Conservation (phyloP, 2,329 filamentous ascomycete species). For the Colletotrichum camelliae region DNA sequence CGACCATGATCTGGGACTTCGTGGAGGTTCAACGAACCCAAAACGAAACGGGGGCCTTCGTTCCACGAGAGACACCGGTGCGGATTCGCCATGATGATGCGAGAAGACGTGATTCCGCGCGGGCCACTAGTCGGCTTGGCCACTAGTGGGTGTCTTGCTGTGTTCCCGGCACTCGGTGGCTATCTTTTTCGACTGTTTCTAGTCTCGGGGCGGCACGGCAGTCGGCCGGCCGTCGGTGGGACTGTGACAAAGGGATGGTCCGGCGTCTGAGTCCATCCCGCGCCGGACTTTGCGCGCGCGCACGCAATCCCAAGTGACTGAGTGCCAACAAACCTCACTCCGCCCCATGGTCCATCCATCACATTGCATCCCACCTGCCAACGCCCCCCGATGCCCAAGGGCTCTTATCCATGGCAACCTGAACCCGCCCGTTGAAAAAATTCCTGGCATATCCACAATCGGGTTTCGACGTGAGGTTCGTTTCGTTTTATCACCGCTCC, state of each 20-base stretch:
- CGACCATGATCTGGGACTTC: neutral
- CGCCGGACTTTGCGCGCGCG: neutral
- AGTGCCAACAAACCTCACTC: neutral
- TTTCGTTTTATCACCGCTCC: slow-evolving; percentile 7
- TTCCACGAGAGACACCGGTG: neutral
- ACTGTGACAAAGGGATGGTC: neutral
- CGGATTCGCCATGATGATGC: slow-evolving; percentile 19
- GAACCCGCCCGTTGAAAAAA: neutral
- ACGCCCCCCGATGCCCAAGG: neutral
- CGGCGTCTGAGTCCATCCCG: neutral
- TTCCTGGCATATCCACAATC: slow-evolving; percentile 1
- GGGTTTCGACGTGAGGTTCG: neutral
- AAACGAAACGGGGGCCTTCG: neutral
- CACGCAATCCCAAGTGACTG: neutral
- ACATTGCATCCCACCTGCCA: neutral
- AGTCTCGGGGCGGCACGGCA: slow-evolving; percentile 15
- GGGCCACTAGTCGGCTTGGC: slow-evolving; percentile 15
- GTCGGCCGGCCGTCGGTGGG: slow-evolving; percentile 16
- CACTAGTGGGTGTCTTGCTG: neutral
- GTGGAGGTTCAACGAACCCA: neutral
- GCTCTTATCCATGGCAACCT: neutral
- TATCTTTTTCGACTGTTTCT: neutral
- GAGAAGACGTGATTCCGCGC: slow-evolving; percentile 18
- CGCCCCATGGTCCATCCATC: neutral
- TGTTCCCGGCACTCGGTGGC: slow-evolving; percentile 6